These are phyloP conservation scores for Phytophthora brassicae DNA, from an alignment of 352 stramenopile genomes.

Conservation along the genomic window DNA sequence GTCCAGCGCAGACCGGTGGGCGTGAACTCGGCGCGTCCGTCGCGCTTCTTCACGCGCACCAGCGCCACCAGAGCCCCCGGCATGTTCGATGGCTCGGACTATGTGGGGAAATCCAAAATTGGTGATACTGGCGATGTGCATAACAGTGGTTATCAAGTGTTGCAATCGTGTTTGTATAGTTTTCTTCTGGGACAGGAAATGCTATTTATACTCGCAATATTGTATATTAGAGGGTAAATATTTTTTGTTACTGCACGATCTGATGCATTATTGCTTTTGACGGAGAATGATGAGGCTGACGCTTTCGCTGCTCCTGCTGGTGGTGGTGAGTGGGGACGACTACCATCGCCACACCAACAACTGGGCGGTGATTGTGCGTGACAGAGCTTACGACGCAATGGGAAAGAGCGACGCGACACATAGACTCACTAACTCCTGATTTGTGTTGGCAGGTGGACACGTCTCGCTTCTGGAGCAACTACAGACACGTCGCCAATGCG, in stretches of 20 bases:
- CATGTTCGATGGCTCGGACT: conserved; percentile 24
- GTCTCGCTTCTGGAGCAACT: conserved; percentile 98
- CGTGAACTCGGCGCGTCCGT: conserved; percentile 62
- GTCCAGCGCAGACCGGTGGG: conserved; percentile 63
- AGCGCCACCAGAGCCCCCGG: conserved; percentile 44
- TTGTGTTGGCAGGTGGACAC: conserved; percentile 78
- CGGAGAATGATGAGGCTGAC: conserved; percentile 14
- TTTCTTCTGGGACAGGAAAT: too few relatives aligned
- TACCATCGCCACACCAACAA: conserved; percentile 86
- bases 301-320: conserved; percentile 33
- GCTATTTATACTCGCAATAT: too few relatives aligned
- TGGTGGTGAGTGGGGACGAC: conserved; percentile 28
- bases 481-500: conserved; percentile 95
- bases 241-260: conserved; percentile 11
- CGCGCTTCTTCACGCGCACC: conserved; percentile 83
- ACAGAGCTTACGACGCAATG: not conserved
- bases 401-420: not conserved
- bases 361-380: conserved; percentile 78
- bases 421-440: not conserved
- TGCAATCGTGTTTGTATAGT: not conserved
- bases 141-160: conserved; percentile 2
- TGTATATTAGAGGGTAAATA: too few relatives aligned
- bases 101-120: not conserved
- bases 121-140: not conserved
- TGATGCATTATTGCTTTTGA: conserved; percentile 17